Evolutionary conservation across 2,329 filamentous ascomycete species (phyloP).

Genomic region (Knoxdaviesia proteae): DNA sequence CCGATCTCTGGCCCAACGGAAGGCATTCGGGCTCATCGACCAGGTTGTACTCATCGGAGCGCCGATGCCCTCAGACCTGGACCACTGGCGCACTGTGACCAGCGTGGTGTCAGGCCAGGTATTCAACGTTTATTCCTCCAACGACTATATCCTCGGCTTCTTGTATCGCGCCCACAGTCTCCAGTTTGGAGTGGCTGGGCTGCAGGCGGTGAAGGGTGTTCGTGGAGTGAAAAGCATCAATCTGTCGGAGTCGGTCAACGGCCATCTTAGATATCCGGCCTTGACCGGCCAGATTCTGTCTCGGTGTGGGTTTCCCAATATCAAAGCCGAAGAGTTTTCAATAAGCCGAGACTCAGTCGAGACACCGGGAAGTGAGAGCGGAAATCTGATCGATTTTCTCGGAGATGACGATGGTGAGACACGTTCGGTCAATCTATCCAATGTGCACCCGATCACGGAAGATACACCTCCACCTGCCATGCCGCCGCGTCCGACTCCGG

Average conservation of each 20-base stretch:
- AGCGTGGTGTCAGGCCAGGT: conserved; percentile 62
- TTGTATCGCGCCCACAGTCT: conserved; percentile 70
- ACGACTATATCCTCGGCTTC: conserved; percentile 74
- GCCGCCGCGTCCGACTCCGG: too few relatives aligned
- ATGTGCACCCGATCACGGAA: too few relatives aligned
- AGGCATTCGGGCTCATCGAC: conserved; percentile 69
- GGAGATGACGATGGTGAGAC: too few relatives aligned
- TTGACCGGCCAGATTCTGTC: conserved; percentile 29
- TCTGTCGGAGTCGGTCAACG: conserved; percentile 29
- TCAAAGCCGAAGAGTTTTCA: conserved; percentile 15
- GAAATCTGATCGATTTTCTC: too few relatives aligned
- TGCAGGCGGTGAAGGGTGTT: conserved; percentile 51
- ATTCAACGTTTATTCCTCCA: conserved; percentile 73
- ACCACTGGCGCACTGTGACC: conserved; percentile 58
- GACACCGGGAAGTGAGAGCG: too few relatives aligned
- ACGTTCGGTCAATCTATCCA: too few relatives aligned
- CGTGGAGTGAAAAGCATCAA: conserved; percentile 40
- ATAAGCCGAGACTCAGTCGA: too few relatives aligned
- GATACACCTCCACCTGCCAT: too few relatives aligned
- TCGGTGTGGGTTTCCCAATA: conserved; percentile 27
- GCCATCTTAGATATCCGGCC: conserved; percentile 30
- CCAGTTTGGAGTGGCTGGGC: conserved; percentile 63
- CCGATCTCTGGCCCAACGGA: conserved; percentile 51
- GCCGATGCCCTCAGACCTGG: conserved; percentile 49
- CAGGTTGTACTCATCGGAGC: conserved; percentile 66